phyloP scores from a whole-genome alignment of 768 basidiomycete species.

The Suillus variegatus region DNA sequence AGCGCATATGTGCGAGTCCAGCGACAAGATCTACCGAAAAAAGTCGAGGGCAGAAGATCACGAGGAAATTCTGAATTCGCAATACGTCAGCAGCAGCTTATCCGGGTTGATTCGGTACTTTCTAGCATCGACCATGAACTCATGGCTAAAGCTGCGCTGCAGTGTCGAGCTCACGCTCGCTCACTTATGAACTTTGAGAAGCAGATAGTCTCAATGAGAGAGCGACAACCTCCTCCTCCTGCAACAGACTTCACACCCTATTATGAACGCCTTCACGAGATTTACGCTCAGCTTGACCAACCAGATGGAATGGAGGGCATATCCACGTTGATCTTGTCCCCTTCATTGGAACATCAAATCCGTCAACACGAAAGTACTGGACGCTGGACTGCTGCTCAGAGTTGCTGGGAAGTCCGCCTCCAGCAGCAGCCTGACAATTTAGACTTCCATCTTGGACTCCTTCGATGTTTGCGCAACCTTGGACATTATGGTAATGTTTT shows the following conservation, averaged over 20 bases:
- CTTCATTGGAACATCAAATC: conserved; percentile 93
- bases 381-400: conserved; percentile 97
- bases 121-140: conserved; percentile 83
- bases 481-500: conserved; percentile 84
- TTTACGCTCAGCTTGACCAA: conserved; percentile 94
- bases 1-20: conserved; percentile 84
- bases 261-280: conserved; percentile 92
- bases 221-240: conserved; percentile 39
- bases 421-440: conserved; percentile 91
- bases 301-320: conserved; percentile 99
- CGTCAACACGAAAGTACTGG: conserved; percentile 97
- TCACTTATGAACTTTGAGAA: conserved; percentile 95
- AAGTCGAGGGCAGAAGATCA: conserved; percentile 46
- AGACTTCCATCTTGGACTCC: conserved; percentile 83
- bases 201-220: conserved; percentile 59
- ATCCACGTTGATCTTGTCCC: conserved; percentile 83
- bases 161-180: conserved; percentile 92
- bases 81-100: conserved; percentile 59
- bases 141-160: conserved; percentile 91
- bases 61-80: conserved; percentile 38
- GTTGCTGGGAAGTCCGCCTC: conserved; percentile 96
- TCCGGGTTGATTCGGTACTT: conserved; percentile 77
- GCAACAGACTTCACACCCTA: conserved; percentile 47
- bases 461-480: conserved; percentile 89
- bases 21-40: conserved; percentile 62